These are phyloP conservation scores for Berkeleyomyces rouxiae DNA, from an alignment of 2,329 filamentous ascomycete species.

Conservation along the genomic window DNA sequence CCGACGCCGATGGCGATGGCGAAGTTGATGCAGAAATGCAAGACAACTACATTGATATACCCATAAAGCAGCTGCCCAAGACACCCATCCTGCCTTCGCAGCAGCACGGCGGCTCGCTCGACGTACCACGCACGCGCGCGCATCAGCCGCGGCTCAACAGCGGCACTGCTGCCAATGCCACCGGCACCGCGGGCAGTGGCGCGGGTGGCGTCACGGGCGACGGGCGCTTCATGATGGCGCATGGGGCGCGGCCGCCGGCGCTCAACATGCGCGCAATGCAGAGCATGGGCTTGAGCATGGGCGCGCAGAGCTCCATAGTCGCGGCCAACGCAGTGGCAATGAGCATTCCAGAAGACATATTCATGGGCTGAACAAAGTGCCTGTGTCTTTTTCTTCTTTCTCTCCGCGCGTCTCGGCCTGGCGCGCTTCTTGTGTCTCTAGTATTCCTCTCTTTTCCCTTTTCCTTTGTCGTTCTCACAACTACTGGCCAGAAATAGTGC, in stretches of 20 bases:
- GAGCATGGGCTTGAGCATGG: conserved; percentile 24
- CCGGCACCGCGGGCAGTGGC: neutral
- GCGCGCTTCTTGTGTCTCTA: neutral
- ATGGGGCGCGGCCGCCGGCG: conserved; percentile 15
- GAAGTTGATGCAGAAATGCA: conserved; percentile 37
- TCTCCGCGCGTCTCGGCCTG: neutral
- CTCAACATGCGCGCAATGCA: conserved; percentile 30
- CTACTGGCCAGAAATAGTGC: neutral
- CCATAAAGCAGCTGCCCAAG: conserved; percentile 20
- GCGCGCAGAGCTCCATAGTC: conserved; percentile 23
- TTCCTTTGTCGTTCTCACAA: neutral
- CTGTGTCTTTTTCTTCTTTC: neutral
- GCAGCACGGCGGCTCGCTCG: conserved; percentile 25
- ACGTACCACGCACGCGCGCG: conserved; percentile 27
- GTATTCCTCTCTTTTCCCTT: neutral
- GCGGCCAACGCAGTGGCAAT: conserved; percentile 28
- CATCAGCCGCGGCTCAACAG: conserved; percentile 7
- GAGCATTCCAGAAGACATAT: conserved; percentile 33
- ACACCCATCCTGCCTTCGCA: conserved; percentile 18
- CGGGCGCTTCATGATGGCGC: conserved; percentile 6
- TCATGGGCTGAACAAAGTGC: conserved; percentile 27
- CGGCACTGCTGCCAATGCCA: neutral
- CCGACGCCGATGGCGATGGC: conserved; percentile 23
- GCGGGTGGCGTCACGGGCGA: neutral
- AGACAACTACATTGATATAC: conserved; percentile 29